These are phyloP conservation scores for Lepidopterella palustris DNA, from an alignment of 495 filamentous ascomycete species.

Conservation along the genomic window DNA sequence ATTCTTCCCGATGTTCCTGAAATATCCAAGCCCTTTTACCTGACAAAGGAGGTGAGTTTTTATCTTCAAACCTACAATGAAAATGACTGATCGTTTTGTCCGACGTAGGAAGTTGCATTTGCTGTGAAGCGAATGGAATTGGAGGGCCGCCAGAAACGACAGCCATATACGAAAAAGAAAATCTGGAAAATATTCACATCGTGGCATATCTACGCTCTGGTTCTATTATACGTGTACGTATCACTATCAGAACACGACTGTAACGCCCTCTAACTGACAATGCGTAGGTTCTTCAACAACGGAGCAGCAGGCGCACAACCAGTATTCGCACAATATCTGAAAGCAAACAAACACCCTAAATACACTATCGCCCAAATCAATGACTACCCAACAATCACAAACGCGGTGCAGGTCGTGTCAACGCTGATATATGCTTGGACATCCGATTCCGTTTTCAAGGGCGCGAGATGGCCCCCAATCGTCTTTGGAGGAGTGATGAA, in stretches of 20 bases:
- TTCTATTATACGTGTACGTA: constrained; percentile 38
- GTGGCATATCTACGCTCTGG: constrained; percentile 48
- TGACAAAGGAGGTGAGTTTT: constrained; percentile 19
- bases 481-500: constrained; percentile 43
- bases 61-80: neutral
- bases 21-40: constrained; percentile 46
- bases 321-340: constrained; percentile 29
- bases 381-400: constrained; percentile 41
- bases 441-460: constrained; percentile 48
- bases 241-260: neutral
- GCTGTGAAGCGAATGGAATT: constrained; percentile 41
- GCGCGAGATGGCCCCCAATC: constrained; percentile 51
- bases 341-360: constrained; percentile 12
- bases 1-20: constrained; percentile 56
- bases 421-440: constrained; percentile 43
- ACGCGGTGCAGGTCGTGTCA: constrained; percentile 43
- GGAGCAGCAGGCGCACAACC: constrained; percentile 19
- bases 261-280: neutral
- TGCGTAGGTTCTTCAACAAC: constrained; percentile 17
- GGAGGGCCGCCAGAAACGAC: constrained; percentile 42
- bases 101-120: constrained; percentile 41
- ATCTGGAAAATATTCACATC: constrained; percentile 49
- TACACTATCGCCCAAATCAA: constrained; percentile 30
- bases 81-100: neutral
- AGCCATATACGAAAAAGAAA: constrained; percentile 43